Conservation (phyloP, 768 basidiomycete species). For the Trichaptum fuscoviolaceum region DNA sequence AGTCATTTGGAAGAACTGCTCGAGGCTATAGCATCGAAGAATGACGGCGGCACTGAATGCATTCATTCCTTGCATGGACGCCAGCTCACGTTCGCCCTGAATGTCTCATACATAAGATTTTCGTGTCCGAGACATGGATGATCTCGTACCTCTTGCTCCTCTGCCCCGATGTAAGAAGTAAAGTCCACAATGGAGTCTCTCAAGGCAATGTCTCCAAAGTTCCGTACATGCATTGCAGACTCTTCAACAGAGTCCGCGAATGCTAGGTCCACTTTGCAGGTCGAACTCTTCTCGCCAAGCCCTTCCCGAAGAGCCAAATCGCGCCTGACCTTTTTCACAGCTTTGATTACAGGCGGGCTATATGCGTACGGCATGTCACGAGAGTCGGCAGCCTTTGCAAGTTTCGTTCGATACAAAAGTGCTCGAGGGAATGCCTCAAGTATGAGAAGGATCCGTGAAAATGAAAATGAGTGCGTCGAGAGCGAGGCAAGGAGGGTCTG, state of each 20-base stretch:
- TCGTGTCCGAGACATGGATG: conserved; percentile 1
- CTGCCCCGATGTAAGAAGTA: conserved; percentile 57
- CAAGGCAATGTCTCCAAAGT: conserved; percentile 53
- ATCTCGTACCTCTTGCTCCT: conserved; percentile 43
- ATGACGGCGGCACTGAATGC: conserved; percentile 62
- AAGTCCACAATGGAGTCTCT: conserved; percentile 35
- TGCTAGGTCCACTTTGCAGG: conserved; percentile 44
- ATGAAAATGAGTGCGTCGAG: conserved; percentile 59
- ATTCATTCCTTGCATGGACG: conserved; percentile 58
- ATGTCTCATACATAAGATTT: conserved; percentile 5
- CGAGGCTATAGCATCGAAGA: conserved; percentile 46
- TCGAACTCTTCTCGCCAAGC: conserved; percentile 42
- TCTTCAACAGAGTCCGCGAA: conserved; percentile 60
- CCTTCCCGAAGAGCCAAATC: conserved; percentile 59
- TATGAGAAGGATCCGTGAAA: conserved; percentile 46
- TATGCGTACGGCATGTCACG: conserved; percentile 37
- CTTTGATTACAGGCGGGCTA: conserved; percentile 62
- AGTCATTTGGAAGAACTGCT: conserved; percentile 49
- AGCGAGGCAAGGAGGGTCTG: conserved; percentile 35
- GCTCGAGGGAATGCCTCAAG: conserved; percentile 57
- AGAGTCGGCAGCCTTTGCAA: conserved; percentile 11
- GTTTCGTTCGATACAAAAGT: conserved; percentile 32
- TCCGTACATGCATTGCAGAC: conserved; percentile 48
- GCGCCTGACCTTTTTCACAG: conserved; percentile 62
- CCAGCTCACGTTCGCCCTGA: conserved; percentile 60